Base-by-base conservation (phyloP, 352 stramenopile species). In the Peronosclerospora sorghi region DNA sequence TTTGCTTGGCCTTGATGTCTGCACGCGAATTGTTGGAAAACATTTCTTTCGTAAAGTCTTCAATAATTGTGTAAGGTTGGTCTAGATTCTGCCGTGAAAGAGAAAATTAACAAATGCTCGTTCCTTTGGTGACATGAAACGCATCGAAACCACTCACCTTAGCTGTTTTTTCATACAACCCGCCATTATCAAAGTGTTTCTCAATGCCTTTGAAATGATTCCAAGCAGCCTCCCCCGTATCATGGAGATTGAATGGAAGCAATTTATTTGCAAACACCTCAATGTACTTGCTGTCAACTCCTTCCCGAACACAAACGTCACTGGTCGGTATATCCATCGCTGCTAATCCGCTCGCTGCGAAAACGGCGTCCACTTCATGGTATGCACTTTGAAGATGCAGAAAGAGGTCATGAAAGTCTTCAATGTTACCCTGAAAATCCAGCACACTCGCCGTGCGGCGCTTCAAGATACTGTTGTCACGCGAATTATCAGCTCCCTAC, bases 321-420 rank as follows among this genome's bases (percentile, higher is more conserved):
- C 43, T 51, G 5, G 26, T 48, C 13, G 45, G 28, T n/a, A 45
- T 29, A 1, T 54, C 42, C 35, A 55, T 54, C 13, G 41, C 29
- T 4, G 42, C 34, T 9, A 65, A 32, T 14, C 52, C 44, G 15
- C 39, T 65, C 9, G 46, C 35, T 14, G 47, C 51, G 28, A 68
- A 68, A 1, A 72, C 58, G 1, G 54, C 35, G 14, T 72, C 58
- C 2, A 68, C 35, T 34, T 72, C 62, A 8, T 48, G 50, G 21
- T 57, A 54, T 2, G 51, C 56, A n/a, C 30, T 43, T 6, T 68
- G 50, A n/a, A 72, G 40, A 2, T 62, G 54, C 9, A 51, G 46
- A 13, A 68, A 62, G 30, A 72, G 47, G 5, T 53, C 55, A 10
- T 61, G 50, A 30, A 68, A 65, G 29, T 68, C 59, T 15, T 35